phyloP scores from a whole-genome alignment of 352 stramenopile species.

The Pythium coloratum region DNA sequence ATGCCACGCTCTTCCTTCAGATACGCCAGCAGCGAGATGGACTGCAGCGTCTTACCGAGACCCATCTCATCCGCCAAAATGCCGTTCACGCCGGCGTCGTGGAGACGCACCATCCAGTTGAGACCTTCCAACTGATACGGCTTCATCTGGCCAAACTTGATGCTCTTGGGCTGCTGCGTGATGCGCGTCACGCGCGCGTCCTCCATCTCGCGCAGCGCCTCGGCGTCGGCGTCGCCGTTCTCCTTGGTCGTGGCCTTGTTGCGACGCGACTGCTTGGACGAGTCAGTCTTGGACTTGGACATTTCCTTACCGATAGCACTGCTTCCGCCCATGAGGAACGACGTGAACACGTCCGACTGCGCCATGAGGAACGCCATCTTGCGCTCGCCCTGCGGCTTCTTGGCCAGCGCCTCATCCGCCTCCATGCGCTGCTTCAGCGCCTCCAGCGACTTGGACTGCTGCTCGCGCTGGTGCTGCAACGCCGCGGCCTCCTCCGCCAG shows the following conservation, averaged over 20 bases:
- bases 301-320: constrained; percentile 80
- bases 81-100: constrained; percentile 87
- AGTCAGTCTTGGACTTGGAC: constrained; percentile 36
- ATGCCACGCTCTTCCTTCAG: constrained; percentile 93
- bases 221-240: constrained; percentile 66
- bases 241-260: constrained; percentile 62
- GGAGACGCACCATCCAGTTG: constrained; percentile 94
- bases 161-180: constrained; percentile 77
- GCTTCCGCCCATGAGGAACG: constrained; percentile 83
- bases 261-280: constrained; percentile 43
- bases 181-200: constrained; percentile 80
- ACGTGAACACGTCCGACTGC: constrained; percentile 87
- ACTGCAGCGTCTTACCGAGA: constrained; percentile 97
- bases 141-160: constrained; percentile 89
- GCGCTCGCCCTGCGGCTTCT: constrained; percentile 58
- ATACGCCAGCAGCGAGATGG: constrained; percentile 97
- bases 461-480: constrained; percentile 74
- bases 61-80: constrained; percentile 90
- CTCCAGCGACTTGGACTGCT: constrained; percentile 72
- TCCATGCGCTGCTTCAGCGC: constrained; percentile 61
- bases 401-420: constrained; percentile 48
- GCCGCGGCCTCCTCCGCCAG: constrained; percentile 68
- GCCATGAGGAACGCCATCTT: constrained; percentile 90
- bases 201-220: constrained; percentile 74
- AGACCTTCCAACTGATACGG: constrained; percentile 86